Evolutionary conservation across 768 basidiomycete species (phyloP), one percentile per base, ranked within the genome.

Genomic region (Dendrothele bispora): DNA sequence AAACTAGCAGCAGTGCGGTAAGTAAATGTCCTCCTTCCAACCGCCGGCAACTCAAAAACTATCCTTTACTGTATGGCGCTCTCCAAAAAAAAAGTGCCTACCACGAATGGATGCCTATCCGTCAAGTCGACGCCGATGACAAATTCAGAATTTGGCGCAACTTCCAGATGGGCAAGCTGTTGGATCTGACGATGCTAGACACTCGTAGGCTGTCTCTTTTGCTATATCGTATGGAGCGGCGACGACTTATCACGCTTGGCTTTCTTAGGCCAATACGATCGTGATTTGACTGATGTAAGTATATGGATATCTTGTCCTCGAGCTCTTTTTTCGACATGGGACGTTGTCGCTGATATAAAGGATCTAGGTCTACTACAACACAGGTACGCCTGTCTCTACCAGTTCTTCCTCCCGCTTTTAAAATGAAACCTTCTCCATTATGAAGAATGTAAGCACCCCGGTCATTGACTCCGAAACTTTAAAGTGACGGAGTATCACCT

Each of bases 41-140:
- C n/a, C 30, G n/a, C n/a, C n/a, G 30, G n/a, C 30, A 29, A 17
- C 22, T n/a, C 8, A 7, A 32, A 11, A n/a, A 10, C 18, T n/a
- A n/a, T n/a, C n/a, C n/a, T n/a, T n/a, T n/a, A n/a, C n/a, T n/a
- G n/a, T n/a, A n/a, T n/a, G n/a, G n/a, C n/a, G n/a, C n/a, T n/a
- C n/a, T n/a, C n/a, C n/a, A n/a, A n/a, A n/a, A n/a, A 32, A 32
- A 10, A 25, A 45, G 43, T 21, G 79, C 78, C 0, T 81, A 80
- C 55, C 78, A 82, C 55, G 80, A 82, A 51, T 82, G 80, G 80
- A 73, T 83, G 67, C 80, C 80, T 11, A 78, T 83, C 50, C 71
- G 82, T 8, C 78, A 82, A 51, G 77, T 83, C 15, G 72, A 72
- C 32, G 69, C 72, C 1, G 71, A 72, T 42, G 79, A 82, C 61